Evolutionary conservation across 148 eudicot genomes (phyloP).

Genomic region (Linanthus parryae): DNA sequence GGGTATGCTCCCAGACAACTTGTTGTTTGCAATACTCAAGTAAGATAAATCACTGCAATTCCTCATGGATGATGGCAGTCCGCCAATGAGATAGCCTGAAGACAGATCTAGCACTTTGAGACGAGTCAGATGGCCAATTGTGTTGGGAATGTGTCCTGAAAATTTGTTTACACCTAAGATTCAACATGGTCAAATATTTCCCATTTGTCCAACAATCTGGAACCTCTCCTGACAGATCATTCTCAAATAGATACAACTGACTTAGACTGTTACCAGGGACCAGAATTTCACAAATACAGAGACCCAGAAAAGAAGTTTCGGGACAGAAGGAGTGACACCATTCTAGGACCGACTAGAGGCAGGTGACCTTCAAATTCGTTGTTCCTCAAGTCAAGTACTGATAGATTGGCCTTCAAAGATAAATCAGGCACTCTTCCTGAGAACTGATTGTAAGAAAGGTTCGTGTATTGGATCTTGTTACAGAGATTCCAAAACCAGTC

Average conservation of each 20-base stretch:
- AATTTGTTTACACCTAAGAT: too few species aligned
- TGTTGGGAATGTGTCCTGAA: too few species aligned
- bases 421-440: background rate
- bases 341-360: background rate
- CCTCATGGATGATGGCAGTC: background rate
- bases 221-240: background rate
- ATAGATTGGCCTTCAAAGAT: background rate
- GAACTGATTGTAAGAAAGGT: background rate
- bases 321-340: background rate
- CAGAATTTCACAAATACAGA: background rate
- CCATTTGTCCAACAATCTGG: constrained; percentile 3
- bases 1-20: too few species aligned
- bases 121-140: background rate
- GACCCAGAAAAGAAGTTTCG: background rate
- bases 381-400: background rate
- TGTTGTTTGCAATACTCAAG: too few species aligned
- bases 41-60: too few species aligned
- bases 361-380: background rate
- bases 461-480: background rate
- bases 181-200: too few species aligned
- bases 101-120: background rate
- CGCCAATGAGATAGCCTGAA: background rate
- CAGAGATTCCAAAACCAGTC: constrained; percentile 3
- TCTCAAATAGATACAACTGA: background rate
- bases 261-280: background rate